Base-by-base conservation (phyloP, 768 basidiomycete species). In the Multifurca ochricompacta region DNA sequence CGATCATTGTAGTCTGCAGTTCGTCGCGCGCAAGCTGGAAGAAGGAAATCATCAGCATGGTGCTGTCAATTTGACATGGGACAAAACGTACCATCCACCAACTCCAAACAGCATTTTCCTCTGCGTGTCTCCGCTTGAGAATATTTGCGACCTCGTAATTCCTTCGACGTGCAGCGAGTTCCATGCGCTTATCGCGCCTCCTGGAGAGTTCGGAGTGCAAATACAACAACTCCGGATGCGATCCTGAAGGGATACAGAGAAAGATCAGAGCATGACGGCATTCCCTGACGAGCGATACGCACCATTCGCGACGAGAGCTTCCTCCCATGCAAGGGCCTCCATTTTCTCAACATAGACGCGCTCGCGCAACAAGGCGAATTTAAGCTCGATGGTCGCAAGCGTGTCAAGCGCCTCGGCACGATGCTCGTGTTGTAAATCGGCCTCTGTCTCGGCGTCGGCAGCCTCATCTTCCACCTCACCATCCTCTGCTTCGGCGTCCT, bases 331-430 rank as follows among this genome's bases (percentile, higher is more conserved):
- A 7, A 95, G 72, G 4, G 80, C 82, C 36, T 92, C 88, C 91
- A 97, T 92, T 67, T 93, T 88, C 71, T 98, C 95, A 18, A 97
- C 76, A 67, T 94, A 97, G 14, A 97, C 74, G 46, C 82, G 75
- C 66, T 97, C 93, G 43, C 95, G 72, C 52, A 97, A 68, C 30
- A 87, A 70, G 0, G 94, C 93, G 68, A 93, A 96, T 64, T 89
- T 91, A 69, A 97, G 81, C 65, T 99, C 95, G 62, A 99, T 94
- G 41, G 75, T 78, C 3, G 94, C 86, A 6, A 97, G 73, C 0
- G 86, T 85, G 54, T 93, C 91, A 53, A 98, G 77, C 0, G 92
- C 92, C 63, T 95, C 92, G 3, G 83, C 84, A 19, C 90, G 77
- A 66, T 90, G 87, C 1, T 85, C 85, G 41, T 85, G 86, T 56